These are phyloP conservation scores for Flaveria robusta DNA, from an alignment of 129 eudicot species.

Conservation along the genomic window DNA sequence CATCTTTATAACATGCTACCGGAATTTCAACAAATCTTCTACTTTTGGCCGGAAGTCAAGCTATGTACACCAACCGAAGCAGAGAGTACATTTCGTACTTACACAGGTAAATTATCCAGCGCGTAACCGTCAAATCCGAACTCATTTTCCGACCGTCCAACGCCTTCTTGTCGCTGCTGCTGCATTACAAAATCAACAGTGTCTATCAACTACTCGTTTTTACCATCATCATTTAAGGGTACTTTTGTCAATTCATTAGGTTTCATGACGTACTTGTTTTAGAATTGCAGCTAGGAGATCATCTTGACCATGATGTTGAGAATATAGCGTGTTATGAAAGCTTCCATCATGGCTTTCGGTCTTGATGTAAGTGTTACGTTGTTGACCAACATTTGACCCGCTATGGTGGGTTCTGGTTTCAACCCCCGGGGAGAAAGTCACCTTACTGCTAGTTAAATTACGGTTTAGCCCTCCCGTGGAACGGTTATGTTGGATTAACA, in stretches of 20 bases:
- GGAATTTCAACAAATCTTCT: slow-evolving; percentile 28
- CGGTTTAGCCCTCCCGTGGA: slow-evolving; percentile 30
- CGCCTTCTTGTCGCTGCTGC: slow-evolving; percentile 59
- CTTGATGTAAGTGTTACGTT: slow-evolving; percentile 43
- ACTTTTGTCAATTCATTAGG: neutral
- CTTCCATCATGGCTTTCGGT: slow-evolving; percentile 57
- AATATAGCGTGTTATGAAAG: slow-evolving; percentile 43
- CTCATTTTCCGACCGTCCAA: slow-evolving; percentile 52
- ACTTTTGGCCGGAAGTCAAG: slow-evolving; percentile 17
- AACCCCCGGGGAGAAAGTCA: slow-evolving; percentile 41
- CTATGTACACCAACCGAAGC: slow-evolving; percentile 21
- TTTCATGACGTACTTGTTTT: slow-evolving; percentile 56
- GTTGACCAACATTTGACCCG: slow-evolving; percentile 44
- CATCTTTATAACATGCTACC: slow-evolving; percentile 30
- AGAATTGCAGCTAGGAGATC: slow-evolving; percentile 82
- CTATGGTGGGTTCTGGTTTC: slow-evolving; percentile 41
- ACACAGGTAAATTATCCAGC: slow-evolving; percentile 76
- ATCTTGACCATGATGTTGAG: slow-evolving; percentile 66
- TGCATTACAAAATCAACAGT: slow-evolving; percentile 18
- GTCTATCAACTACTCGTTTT: neutral
- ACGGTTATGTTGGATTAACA: neutral
- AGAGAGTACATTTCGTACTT: slow-evolving; percentile 36
- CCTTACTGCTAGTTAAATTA: slow-evolving; percentile 35
- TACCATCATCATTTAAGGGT: neutral
- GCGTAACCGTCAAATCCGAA: slow-evolving; percentile 71